phyloP scores from a whole-genome alignment of 176 grass and related monocot species.

The Miscanthus lutarioriparius region DNA sequence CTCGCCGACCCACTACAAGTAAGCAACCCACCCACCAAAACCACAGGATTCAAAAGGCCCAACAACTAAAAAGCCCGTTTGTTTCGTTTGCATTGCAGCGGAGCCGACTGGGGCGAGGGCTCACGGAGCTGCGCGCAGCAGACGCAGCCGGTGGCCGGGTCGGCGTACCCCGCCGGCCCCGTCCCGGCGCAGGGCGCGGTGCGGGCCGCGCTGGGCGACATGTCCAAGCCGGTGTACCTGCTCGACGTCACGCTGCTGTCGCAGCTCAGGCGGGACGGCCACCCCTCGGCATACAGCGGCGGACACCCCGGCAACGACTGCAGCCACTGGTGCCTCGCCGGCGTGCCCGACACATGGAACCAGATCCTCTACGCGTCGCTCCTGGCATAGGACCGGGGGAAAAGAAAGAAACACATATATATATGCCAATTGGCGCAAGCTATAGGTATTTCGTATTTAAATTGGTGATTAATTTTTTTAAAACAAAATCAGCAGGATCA shows the following conservation, averaged over 20 bases:
- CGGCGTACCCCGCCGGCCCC: conserved; percentile 55
- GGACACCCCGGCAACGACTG: conserved; percentile 81
- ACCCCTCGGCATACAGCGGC: conserved; percentile 85
- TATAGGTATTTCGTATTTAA: background rate
- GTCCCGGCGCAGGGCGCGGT: conserved; percentile 62
- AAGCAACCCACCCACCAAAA: background rate
- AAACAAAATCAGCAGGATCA: background rate
- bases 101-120: conserved; percentile 67
- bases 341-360: conserved; percentile 94
- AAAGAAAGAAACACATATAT: background rate
- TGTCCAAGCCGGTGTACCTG: conserved; percentile 79
- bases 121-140: conserved; percentile 57
- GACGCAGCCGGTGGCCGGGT: conserved; percentile 60
- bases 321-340: conserved; percentile 98
- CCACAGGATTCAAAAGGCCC: background rate
- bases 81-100: conserved; percentile 30
- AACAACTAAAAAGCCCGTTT: background rate
- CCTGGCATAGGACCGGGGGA: conserved; percentile 2
- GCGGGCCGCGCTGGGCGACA: conserved; percentile 45
- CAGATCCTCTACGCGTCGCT: conserved; percentile 78
- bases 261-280: conserved; percentile 84
- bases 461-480: conserved; percentile 16
- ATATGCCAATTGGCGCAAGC: background rate
- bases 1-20: conserved; percentile 92
- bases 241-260: conserved; percentile 93